Evolutionary conservation across 768 basidiomycete species (phyloP), one percentile per base, ranked within the genome.

Genomic region (Trichaptum fuscoviolaceum): DNA sequence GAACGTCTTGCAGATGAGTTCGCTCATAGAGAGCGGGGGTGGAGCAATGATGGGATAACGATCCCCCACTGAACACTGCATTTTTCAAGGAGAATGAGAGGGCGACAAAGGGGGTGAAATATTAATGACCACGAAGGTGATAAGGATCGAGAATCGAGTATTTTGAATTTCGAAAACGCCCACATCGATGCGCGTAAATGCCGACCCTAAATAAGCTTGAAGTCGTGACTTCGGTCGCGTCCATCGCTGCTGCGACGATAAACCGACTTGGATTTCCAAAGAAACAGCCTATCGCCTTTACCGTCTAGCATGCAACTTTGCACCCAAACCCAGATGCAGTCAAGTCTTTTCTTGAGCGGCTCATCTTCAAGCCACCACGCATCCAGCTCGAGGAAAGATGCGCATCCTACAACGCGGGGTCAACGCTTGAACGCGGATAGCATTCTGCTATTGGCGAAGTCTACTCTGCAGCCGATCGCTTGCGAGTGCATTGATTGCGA

Each of bases 1-100:
- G 66, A 92, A 82, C 6, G 88, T 90, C 57, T 89, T 91, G 77
- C 87, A 87, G 64, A 91, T 85, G 62, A 92, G 89, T 78, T 92
- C 90, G 67, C 87, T 87, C 86, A 90, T 90, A 57, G 84, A 82
- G 65, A 92, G 83, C 30, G 79, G 82, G 6, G 90, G 90, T 24
- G 88, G 87, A 0, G 82, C 81, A 69, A 88, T 61, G 18, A 61
- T 61, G 15, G 59, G 30, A 24, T 61, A 61, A 3, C 10, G 59
- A 5, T 52, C 42, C 10, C 15, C 15, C 42, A 52, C 42, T 12
- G 2, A 4, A 2, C 6, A 15, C 2, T 20, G 42, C 15, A 20
- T 52, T 12, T 52, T 52, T 2, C 42, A 12, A 20, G 12, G 42
- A 15, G 15, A 20, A 3, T 20, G 42, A 4, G 42, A 52, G 20